Evolutionary conservation across 345 rosid genomes (phyloP).

Genomic region (Citrus trifoliata): DNA sequence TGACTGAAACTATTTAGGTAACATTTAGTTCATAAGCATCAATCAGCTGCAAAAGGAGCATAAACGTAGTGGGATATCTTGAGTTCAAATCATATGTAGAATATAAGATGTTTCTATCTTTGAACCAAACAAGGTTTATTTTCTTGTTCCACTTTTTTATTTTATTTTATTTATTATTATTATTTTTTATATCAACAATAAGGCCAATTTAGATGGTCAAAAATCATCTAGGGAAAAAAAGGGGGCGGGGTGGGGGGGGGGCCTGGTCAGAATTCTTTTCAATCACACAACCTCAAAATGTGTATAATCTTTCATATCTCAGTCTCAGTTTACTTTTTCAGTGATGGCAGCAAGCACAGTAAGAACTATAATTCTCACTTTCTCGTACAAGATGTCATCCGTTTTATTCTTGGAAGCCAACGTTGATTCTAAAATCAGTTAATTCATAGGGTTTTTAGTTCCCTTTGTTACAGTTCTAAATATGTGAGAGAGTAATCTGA

Average conservation of each 20-base stretch:
- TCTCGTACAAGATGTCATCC: slow-evolving; percentile 42
- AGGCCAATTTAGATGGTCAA: not conserved
- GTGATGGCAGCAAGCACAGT: slow-evolving; percentile 10
- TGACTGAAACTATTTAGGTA: not conserved
- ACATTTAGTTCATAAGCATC: not conserved
- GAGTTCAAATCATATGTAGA: not conserved
- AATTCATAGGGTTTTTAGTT: not conserved
- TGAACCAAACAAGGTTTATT: not conserved
- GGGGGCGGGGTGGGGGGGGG: no score
- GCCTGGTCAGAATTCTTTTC: not conserved
- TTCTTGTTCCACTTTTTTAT: not conserved
- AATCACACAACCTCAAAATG: not conserved
- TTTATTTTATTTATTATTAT: no score
- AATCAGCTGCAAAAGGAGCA: not conserved
- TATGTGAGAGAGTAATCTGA: not conserved
- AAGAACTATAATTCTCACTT: slow-evolving; percentile 35
- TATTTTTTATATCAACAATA: not conserved
- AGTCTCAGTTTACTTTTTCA: not conserved
- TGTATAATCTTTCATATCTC: not conserved
- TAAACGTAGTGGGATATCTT: not conserved
- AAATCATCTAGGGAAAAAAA: not conserved
- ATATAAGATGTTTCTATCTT: not conserved
- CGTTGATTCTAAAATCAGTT: not conserved
- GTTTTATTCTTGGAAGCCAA: slow-evolving; percentile 22
- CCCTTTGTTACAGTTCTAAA: not conserved